Conservation (phyloP, 2,329 filamentous ascomycete species). For the Sarocladiaceae sp. region DNA sequence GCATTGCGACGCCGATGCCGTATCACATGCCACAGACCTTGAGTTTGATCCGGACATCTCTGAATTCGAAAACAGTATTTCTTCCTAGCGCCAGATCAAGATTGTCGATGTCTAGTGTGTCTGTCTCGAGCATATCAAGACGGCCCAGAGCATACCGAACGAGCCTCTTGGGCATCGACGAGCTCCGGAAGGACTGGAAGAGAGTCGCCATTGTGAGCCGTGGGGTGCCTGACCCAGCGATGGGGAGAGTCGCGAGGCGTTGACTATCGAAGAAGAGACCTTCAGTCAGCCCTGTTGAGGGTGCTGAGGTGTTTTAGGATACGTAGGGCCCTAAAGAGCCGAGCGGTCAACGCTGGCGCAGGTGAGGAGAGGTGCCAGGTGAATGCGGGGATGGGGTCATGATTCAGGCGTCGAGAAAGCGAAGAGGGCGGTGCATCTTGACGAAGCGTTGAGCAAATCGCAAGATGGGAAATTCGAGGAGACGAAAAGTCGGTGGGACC, state of each 20-base stretch:
- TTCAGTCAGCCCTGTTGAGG: not conserved
- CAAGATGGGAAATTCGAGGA: not conserved
- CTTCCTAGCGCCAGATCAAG: constrained; percentile 78
- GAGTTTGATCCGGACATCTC: constrained; percentile 75
- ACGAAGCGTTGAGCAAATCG: not conserved
- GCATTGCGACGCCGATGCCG: not conserved
- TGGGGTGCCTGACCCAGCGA: not conserved
- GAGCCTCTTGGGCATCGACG: constrained; percentile 82
- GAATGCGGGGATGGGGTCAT: constrained; percentile 9
- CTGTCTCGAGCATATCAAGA: constrained; percentile 80
- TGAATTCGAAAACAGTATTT: constrained; percentile 76
- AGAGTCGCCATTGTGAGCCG: constrained; percentile 57
- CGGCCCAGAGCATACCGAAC: constrained; percentile 79
- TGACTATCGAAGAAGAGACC: not conserved
- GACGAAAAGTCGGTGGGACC: not conserved
- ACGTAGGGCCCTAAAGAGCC: not conserved
- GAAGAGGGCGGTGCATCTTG: constrained; percentile 3
- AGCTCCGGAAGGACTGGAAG: constrained; percentile 56
- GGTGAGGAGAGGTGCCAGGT: constrained; percentile 2
- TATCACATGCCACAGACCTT: constrained; percentile 47
- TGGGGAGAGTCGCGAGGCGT: not conserved
- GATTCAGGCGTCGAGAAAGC: constrained; percentile 6
- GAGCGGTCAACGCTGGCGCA: constrained; percentile 3
- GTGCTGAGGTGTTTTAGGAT: not conserved
- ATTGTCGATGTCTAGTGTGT: constrained; percentile 78